phyloP scores from a whole-genome alignment of 2,329 filamentous ascomycete species.

The Curvularia eragrostidis region DNA sequence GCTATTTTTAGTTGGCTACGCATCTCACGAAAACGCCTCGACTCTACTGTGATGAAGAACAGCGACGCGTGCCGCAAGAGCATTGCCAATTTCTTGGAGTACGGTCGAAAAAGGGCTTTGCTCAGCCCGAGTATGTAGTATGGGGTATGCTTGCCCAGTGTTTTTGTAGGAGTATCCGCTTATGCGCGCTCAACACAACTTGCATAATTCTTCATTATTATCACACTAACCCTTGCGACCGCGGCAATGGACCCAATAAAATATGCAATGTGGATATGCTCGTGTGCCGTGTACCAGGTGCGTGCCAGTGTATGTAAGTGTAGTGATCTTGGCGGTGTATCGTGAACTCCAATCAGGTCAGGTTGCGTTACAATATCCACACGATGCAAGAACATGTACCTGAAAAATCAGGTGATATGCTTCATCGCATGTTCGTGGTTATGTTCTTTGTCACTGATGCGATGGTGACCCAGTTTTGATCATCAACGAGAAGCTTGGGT shows the following conservation, averaged over 20 bases:
- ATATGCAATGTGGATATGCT: neutral
- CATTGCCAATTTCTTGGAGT: neutral
- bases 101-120: neutral
- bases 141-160: neutral
- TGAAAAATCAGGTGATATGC: neutral
- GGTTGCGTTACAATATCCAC: neutral
- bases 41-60: no score
- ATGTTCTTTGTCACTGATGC: neutral
- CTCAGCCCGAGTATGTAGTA: neutral
- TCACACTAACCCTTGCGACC: neutral
- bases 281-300: neutral
- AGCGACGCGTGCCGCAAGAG: neutral
- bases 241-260: neutral
- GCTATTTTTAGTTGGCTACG: neutral
- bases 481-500: slow-evolving; percentile 20
- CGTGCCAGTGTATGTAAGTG: neutral
- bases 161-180: neutral
- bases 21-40: neutral
- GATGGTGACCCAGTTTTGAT: slow-evolving; percentile 1
- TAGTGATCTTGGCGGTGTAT: neutral
- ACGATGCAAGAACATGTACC: neutral
- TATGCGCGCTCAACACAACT: neutral
- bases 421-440: neutral
- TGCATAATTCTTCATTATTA: neutral
- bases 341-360: neutral